Base-by-base conservation (phyloP, 31 red algal genomes). In the Bonnemaisonia californica region DNA sequence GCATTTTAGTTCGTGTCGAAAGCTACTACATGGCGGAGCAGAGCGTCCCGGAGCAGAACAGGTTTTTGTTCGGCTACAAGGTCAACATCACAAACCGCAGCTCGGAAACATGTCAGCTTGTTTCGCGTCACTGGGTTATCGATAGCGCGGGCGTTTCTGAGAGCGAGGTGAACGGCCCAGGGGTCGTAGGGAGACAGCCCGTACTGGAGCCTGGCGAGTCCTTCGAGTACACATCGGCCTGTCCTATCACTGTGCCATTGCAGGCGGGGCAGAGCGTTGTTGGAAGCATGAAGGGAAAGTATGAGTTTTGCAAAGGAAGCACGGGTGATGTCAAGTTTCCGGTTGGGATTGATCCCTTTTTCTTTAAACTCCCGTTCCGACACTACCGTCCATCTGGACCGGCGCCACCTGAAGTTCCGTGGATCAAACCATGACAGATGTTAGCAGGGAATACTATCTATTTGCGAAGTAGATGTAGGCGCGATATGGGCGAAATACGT, bases 141-240 rank as follows among this genome's bases (percentile, higher is more conserved):
- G 23, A 57, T 11, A 83, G 12, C 30, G 13, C 41, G 22, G 79
- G 37, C n/a, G 77, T 54, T 8, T 30, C 62, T 0, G 64, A 65
- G 27, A 82, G 58, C 22, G 79, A 82, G 37, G 91, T 94, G 11
- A 65, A 71, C 42, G 91, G 91, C n/a, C 47, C 70, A 3, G 91
- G 91, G 4, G 91, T 94, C 47, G 86, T 89, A 12, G 91, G 91
- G 3, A 41, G 87, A 65, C 91, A 94, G 40, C 91, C 91, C 39
- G 79, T 94, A 41, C 71, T 94, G 1, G 64, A 60, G 41, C 84
- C 84, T 0, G 91, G 91, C 55, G 86, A 94, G 81, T 35, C 54
- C 16, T 94, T 84, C 80, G 84, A 89, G 56, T 94, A 94, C 55
- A 77, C 71, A 3, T 87, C 83, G 1, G 74, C 71, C 2, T 77